These are phyloP conservation scores for Echinosophora koreensis DNA, from an alignment of 306 rosid species.

Conservation along the genomic window DNA sequence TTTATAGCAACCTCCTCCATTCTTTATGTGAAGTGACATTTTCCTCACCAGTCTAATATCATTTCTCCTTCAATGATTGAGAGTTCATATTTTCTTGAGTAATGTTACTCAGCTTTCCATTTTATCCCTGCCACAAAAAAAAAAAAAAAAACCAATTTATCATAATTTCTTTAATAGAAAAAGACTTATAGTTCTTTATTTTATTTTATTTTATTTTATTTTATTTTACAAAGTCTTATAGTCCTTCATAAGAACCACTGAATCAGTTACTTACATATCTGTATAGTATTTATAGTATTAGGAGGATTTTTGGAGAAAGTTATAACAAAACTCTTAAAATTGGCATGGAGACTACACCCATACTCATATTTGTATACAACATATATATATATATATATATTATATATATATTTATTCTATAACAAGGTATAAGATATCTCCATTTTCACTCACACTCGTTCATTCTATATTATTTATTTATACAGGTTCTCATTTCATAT, in stretches of 20 bases:
- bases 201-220: too few species aligned
- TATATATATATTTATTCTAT: too few species aligned
- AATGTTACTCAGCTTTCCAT: not conserved
- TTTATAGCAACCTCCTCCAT: constrained; percentile 38
- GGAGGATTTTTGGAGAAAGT: too few species aligned
- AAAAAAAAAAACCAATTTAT: not conserved
- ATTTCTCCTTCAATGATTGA: constrained; percentile 25
- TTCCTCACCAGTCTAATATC: not conserved
- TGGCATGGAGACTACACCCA: too few species aligned
- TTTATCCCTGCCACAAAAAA: not conserved
- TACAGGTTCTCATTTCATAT: not conserved
- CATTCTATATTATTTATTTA: too few species aligned
- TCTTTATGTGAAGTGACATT: constrained; percentile 33
- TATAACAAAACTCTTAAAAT: too few species aligned
- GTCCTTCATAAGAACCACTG: not conserved
- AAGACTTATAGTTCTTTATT: not conserved
- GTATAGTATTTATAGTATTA: too few species aligned
- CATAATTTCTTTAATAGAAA: not conserved
- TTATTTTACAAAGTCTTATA: not conserved
- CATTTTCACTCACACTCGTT: too few species aligned
- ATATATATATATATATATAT: too few species aligned
- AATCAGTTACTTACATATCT: not conserved
- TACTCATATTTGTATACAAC: too few species aligned
- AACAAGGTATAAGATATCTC: too few species aligned
- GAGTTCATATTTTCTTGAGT: not conserved